A percentile compares a stretch with the other conserved stretches of the same genome.
Evolutionary conservation across 1,284 basidiomycete genomes (phyloP).

Genomic region (Moesziomyces aphidis): DNA sequence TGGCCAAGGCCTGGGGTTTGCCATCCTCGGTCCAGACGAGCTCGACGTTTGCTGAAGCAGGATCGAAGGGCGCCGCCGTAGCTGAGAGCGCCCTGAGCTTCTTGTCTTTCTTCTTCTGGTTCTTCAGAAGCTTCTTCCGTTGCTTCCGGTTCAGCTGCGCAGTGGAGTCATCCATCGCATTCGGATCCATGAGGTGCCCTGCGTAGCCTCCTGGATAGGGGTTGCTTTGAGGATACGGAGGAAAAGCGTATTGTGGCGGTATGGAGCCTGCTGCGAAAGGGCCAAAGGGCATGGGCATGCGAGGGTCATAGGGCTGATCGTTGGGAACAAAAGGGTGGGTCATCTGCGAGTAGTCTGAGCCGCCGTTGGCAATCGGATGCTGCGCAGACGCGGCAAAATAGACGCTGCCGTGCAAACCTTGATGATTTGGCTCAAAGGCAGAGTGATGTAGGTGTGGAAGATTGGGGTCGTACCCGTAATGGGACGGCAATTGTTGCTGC

Average conservation of each 20-base stretch:
- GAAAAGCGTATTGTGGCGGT: not conserved
- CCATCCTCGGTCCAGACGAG: conserved; percentile 21
- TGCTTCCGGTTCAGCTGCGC: conserved; percentile 8
- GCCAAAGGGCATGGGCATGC: conserved; percentile 10
- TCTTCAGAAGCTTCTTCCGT: conserved; percentile 19
- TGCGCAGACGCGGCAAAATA: not conserved
- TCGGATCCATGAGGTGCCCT: not conserved
- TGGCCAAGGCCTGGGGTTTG: conserved; percentile 18
- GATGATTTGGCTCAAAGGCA: not conserved
- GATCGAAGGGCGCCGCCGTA: not conserved
- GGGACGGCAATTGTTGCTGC: not conserved
- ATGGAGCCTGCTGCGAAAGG: not conserved
- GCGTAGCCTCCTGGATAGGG: conserved; percentile 7
- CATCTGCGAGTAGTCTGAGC: not conserved
- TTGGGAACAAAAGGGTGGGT: not conserved
- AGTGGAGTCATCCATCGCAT: not conserved
- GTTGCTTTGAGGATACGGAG: conserved; percentile 3
- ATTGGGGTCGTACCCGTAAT: conserved; percentile 23
- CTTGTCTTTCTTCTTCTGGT: conserved; percentile 31
- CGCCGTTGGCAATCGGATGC: not conserved
- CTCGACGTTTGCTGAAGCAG: not conserved
- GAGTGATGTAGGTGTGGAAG: conserved; percentile 24
- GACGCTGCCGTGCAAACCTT: conserved; percentile 8
- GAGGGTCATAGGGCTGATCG: conserved; percentile 20
- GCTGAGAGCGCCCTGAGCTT: conserved; percentile 4